Evolutionary conservation across 768 basidiomycete genomes (phyloP), one percentile per base, ranked within the genome.

Genomic region (Tephrocybe sp.): DNA sequence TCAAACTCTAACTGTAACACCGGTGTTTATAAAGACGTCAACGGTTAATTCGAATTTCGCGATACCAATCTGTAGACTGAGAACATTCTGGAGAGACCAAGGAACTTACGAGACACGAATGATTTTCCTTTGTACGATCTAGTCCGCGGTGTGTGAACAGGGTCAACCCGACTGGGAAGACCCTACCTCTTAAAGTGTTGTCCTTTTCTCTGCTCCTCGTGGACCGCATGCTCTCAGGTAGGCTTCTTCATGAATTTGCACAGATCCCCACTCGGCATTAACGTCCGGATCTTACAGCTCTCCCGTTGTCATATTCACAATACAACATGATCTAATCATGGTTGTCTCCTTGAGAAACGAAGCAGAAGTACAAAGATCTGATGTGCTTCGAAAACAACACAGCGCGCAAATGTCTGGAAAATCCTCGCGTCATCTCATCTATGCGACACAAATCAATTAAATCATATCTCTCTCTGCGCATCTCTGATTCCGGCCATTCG

Each of bases 401-500:
- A 32, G 13, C 7, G 9, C 11, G 16, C 7, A 30, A 22, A 27
- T 19, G 3, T 8, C 22, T 52, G 49, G 49, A 26, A 18, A 44
- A 51, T 38, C 24, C 16, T 55, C 54, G 51, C 47, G 19, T 24
- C 27, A 40, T 44, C 27, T 1, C 18, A 37, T 22, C 18, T 40
- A 22, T 34, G 21, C 22, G 22, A 39, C 12, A 11, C 13, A 19
- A 11, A 13, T 16, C 34, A 15, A 13, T 37, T 37, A n/a, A n/a
- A n/a, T n/a, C n/a, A n/a, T n/a, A n/a, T 16, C 11, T 36, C 16
- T 42, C 28, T 16, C 6, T 19, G 18, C 36, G n/a, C 43, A 38
- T 25, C 27, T 28, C 16, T 24, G 28, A 22, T 42, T 43, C 37
- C 50, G 54, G 54, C 42, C 32, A 43, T 9, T 49, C 50, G 42